These are phyloP conservation scores for Tetrahymena thermophila DNA, from an alignment of 73 alveolate genomes.

Conservation along the genomic window DNA sequence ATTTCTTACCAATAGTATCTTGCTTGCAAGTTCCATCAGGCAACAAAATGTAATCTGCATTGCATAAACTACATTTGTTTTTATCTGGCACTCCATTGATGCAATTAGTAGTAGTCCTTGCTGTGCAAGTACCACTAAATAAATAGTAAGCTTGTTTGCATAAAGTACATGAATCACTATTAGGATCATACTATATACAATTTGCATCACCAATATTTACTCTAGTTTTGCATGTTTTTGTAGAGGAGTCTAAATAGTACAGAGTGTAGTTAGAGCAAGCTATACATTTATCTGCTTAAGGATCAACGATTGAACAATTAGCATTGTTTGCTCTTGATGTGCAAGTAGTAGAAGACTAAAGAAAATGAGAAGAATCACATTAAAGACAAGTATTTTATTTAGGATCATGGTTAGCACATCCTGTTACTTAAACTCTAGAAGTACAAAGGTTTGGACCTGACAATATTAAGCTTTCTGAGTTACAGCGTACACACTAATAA, in stretches of 20 bases:
- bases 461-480: background rate
- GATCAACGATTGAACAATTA: background rate
- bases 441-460: background rate
- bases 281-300: background rate
- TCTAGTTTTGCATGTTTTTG: background rate
- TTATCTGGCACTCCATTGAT: background rate
- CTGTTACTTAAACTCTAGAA: background rate
- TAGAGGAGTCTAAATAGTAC: background rate
- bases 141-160: background rate
- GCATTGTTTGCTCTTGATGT: background rate
- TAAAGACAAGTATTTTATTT: background rate
- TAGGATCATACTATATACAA: background rate
- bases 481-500: background rate
- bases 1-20: background rate
- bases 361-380: background rate
- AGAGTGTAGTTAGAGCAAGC: background rate
- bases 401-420: background rate
- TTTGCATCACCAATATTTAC: background rate
- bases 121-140: background rate
- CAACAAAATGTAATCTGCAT: background rate
- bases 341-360: background rate
- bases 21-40: background rate
- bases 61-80: background rate
- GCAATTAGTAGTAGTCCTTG: background rate
- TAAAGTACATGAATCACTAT: background rate